These are phyloP conservation scores for Naganishia onofrii DNA, from an alignment of 768 basidiomycete genomes.

Conservation along the genomic window DNA sequence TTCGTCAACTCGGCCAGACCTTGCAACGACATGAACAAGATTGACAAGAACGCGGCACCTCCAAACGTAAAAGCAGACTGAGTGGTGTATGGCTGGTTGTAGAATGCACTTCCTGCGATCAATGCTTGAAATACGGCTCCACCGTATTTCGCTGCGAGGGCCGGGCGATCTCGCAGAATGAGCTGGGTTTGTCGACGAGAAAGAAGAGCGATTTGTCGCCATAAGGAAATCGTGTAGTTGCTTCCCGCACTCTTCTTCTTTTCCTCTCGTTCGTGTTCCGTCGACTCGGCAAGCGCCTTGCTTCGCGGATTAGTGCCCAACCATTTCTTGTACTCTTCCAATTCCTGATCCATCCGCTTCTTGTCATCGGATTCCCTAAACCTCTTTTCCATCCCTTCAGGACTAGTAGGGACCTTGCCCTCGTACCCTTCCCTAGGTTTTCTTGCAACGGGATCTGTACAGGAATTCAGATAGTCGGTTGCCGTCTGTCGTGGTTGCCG, in stretches of 20 bases:
- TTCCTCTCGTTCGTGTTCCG: constrained; percentile 75
- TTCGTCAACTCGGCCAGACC: constrained; percentile 54
- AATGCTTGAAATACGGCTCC: constrained; percentile 49
- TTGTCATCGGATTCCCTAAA: constrained; percentile 60
- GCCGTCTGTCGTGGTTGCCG: constrained; percentile 77
- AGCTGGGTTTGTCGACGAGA: constrained; percentile 68
- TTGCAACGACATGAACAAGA: constrained; percentile 53
- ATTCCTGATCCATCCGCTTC: constrained; percentile 55
- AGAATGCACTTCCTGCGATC: constrained; percentile 71
- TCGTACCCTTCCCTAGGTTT: constrained; percentile 68
- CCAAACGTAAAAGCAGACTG: constrained; percentile 86
- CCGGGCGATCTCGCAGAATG: constrained; percentile 70
- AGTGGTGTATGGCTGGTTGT: constrained; percentile 68
- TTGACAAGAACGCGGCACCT: constrained; percentile 67
- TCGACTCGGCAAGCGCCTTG: constrained; percentile 71
- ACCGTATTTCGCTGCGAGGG: constrained; percentile 67
- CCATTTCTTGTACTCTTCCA: constrained; percentile 62
- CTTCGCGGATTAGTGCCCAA: constrained; percentile 56
- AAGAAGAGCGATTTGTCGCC: constrained; percentile 68
- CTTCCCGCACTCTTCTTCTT: constrained; percentile 67
- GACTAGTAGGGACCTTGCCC: constrained; percentile 65
- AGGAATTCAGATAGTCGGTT: constrained; percentile 72
- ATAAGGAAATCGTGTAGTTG: constrained; percentile 78
- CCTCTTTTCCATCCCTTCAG: constrained; percentile 67
- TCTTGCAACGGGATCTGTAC: constrained; percentile 51